These are phyloP conservation scores for Naganishia vaughanmartiniae DNA, from an alignment of 768 basidiomycete species.

Conservation along the genomic window DNA sequence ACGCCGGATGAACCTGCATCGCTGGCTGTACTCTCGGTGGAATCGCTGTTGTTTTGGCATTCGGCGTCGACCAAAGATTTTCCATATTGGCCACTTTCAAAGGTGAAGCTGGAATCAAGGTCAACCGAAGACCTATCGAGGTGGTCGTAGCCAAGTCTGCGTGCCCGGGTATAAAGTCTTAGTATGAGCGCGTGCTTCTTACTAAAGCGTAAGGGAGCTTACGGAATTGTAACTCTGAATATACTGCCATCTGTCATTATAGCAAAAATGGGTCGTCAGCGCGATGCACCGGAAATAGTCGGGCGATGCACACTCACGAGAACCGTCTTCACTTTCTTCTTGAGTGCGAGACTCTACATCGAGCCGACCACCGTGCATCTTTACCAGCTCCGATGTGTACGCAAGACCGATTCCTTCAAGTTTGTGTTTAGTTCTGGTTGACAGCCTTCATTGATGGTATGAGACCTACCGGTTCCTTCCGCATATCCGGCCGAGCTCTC, in stretches of 20 bases:
- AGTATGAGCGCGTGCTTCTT: constrained; percentile 41
- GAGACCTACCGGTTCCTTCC: constrained; percentile 47
- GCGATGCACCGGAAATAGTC: background rate
- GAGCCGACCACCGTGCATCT: constrained; percentile 53
- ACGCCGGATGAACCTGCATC: constrained; percentile 35
- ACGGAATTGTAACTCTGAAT: constrained; percentile 44
- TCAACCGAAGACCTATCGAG: constrained; percentile 39
- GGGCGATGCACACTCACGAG: constrained; percentile 4
- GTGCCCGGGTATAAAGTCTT: too few relatives aligned
- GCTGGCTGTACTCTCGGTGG: constrained; percentile 36
- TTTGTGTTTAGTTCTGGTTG: background rate
- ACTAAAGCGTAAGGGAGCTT: constrained; percentile 20
- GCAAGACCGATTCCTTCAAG: constrained; percentile 50
- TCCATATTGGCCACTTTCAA: constrained; percentile 27
- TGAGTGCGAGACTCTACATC: constrained; percentile 41
- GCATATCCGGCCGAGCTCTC: constrained; percentile 43
- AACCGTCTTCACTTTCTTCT: constrained; percentile 45
- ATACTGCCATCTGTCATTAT: constrained; percentile 14
- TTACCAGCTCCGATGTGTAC: constrained; percentile 49
- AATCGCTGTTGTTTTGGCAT: constrained; percentile 25
- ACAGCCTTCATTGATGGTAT: background rate
- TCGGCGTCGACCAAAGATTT: constrained; percentile 28
- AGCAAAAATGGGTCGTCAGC: background rate
- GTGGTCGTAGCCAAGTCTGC: constrained; percentile 43
- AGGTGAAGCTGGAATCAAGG: constrained; percentile 20